Percentiles rank a stretch among this genome's conserved stretches.
phyloP scores from a whole-genome alignment of 2,329 filamentous ascomycete genomes.

The Sphaerostilbella broomeana region DNA sequence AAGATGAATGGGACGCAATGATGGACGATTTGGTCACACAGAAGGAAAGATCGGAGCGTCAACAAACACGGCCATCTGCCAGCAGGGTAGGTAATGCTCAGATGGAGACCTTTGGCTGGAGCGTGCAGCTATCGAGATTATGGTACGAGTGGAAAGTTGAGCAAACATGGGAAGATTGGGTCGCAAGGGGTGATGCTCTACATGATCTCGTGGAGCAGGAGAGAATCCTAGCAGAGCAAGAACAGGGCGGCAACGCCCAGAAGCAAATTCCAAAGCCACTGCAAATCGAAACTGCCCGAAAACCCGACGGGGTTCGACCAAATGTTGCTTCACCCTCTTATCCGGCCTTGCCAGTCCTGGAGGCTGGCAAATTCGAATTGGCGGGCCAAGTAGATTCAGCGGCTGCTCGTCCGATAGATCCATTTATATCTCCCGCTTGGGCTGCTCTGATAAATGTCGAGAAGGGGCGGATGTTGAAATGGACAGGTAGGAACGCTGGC shows the following conservation, averaged over 20 bases:
- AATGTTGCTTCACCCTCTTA: background rate
- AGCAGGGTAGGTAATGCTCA: background rate
- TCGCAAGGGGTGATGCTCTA: conserved; percentile 36
- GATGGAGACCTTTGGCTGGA: conserved; percentile 25
- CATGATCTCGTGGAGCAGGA: conserved; percentile 36
- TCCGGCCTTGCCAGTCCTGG: conserved; percentile 1
- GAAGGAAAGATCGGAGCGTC: conserved; percentile 10
- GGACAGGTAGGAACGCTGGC: conserved; percentile 1
- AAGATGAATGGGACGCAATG: conserved; percentile 45
- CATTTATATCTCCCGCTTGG: conserved; percentile 16
- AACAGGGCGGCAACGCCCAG: conserved; percentile 10
- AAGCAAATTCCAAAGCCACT: background rate
- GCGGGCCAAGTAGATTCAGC: no score
- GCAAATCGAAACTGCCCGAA: background rate
- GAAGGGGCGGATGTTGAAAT: conserved; percentile 9
- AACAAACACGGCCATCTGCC: conserved; percentile 2
- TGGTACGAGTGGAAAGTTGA: conserved; percentile 29
- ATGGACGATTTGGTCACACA: conserved; percentile 24
- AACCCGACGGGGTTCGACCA: background rate
- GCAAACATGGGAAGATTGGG: conserved; percentile 30
- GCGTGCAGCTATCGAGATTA: conserved; percentile 24
- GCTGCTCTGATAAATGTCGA: conserved; percentile 10
- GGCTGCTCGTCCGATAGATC: no score
- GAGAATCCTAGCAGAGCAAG: conserved; percentile 22
- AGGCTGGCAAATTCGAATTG: no score